Base-by-base conservation (phyloP, 2,329 filamentous ascomycete species). In the Intubia oerlemansii region DNA sequence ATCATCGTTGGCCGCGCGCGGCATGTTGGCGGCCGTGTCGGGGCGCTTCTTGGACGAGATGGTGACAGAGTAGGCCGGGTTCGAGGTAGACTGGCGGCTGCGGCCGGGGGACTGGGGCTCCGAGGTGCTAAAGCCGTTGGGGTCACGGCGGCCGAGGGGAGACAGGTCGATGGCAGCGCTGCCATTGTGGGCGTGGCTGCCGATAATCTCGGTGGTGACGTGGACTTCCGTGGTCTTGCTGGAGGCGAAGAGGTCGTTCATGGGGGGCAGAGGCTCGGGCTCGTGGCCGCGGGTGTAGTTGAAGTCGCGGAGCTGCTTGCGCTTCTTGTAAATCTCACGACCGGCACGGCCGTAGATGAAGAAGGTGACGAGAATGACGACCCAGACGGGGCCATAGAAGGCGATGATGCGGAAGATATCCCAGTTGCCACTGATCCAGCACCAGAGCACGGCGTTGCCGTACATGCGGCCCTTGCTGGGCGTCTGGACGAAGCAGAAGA, bases 401-500 rank as follows among this genome's bases (percentile, higher is more conserved):
- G 68, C 62, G 4, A 66, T 64, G 32, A 88, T 69, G 22, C 79
- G 71, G 47, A 78, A 66, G 33, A 71, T 61, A 32, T 79, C 72
- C 63, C 72, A 82, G 5, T 64, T 49, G 3, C 52, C 43, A 2
- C 59, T 53, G 12, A 88, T 58, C 79, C 79, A 88, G 44, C 80
- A 90, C 80, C 79, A 90, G 14, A 88, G 49, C 2, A 63, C 66
- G 17, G 79, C 79, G 39, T 76, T 60, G 1, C 78, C 79, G 43
- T 84, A 82, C 29, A 85, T 61, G 4, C 56, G 61, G 5, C 66
- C 38, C 10, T 26, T 32, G 44, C 40, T n/a, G 45, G 37, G 5
- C 26, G 58, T 58, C 32, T 56, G 54, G 30, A 82, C 50, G 32
- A 79, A 76, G 30, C 82, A 54, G 41, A 69, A 82, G 6, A 57